Percentiles rank a stretch among this genome's conserved stretches.
Evolutionary conservation across 1,139 yeast genomes (phyloP).

Genomic region (Geotrichum klebahnii): DNA sequence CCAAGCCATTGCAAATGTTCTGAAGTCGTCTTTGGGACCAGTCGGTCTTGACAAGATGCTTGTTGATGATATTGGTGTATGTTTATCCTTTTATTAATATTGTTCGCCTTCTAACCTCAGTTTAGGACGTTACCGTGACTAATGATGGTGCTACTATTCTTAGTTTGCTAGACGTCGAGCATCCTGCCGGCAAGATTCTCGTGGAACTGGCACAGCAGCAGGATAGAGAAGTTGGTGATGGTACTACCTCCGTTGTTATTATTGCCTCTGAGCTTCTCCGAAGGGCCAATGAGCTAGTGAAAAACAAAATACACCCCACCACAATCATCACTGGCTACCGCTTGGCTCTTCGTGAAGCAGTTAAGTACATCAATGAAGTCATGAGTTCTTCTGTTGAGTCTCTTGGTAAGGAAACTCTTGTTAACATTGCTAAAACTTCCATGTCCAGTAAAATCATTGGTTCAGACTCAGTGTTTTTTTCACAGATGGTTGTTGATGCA

Average conservation of each 20-base stretch:
- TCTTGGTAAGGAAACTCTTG: conserved; percentile 69
- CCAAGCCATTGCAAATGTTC: conserved; percentile 94
- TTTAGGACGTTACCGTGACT: conserved; percentile 85
- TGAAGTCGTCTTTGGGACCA: conserved; percentile 94
- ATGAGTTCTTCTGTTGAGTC: conserved; percentile 75
- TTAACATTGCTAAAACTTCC: conserved; percentile 91
- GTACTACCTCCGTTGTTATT: conserved; percentile 85
- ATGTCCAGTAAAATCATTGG: conserved; percentile 98
- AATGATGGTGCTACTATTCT: conserved; percentile 98
- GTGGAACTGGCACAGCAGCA: conserved; percentile 98
- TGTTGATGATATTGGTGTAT: conserved; percentile 88
- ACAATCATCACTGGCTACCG: conserved; percentile 96
- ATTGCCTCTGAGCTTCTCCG: conserved; percentile 89
- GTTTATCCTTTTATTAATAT: conserved; percentile 3
- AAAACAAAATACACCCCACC: conserved; percentile 93
- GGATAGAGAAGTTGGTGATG: conserved; percentile 98
- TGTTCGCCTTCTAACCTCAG: background rate
- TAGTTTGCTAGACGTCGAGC: conserved; percentile 88
- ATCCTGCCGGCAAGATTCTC: conserved; percentile 95
- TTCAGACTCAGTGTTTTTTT: conserved; percentile 86
- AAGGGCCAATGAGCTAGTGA: conserved; percentile 91
- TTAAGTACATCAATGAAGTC: conserved; percentile 80
- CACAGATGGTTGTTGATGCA: conserved; percentile 90
- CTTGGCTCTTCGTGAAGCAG: conserved; percentile 87
- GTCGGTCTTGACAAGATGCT: conserved; percentile 98